Base-by-base conservation (phyloP, 345 rosid genomes). In the Lepidium aucheri region DNA sequence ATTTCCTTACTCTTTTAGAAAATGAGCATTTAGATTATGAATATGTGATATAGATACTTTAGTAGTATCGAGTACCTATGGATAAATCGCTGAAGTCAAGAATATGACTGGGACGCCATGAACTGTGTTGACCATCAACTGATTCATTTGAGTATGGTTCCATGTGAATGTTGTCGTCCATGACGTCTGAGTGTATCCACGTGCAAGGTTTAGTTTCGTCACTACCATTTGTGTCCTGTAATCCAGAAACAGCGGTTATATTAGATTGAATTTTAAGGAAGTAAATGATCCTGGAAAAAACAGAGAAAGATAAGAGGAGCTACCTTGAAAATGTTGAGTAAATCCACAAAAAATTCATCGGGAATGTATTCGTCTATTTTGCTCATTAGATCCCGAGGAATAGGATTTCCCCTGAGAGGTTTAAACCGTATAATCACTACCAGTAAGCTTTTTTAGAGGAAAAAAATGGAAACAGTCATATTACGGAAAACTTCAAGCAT, bases 101-200 rank as follows among this genome's bases (percentile, higher is more conserved):
- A 65, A 93, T 79, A 75, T 87, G 82, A 75, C 85, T 79, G 17
- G 83, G 88, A 53, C 57, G 75, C 97, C 98, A 93, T 69, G 87
- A 82, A 64, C 50, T 78, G 59, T 33, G 71, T 60, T 66, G 71
- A 52, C 32, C 56, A 53, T 72, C 53, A 63, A 51, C 68, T 17
- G 61, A 44, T 43, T 79, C 82, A 72, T 73, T 74, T 40, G 53
- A 12, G 32, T 73, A 69, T 49, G 82, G 83, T 78, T 90, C 91
- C 97, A 90, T 82, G 76, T 77, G 80, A 66, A 90, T 67, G 72
- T 93, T 93, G 80, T 90, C 98, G 68, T 93, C 96, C 97, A 93
- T 93, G 62, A 93, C 77, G 65, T 93, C 96, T 0, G 91, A 75
- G 72, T 93, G 98, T 78, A 87, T 81, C 98, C 97, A 93, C 61